phyloP scores from a whole-genome alignment of 2,329 filamentous ascomycete genomes.

The Xylaria multiplex region DNA sequence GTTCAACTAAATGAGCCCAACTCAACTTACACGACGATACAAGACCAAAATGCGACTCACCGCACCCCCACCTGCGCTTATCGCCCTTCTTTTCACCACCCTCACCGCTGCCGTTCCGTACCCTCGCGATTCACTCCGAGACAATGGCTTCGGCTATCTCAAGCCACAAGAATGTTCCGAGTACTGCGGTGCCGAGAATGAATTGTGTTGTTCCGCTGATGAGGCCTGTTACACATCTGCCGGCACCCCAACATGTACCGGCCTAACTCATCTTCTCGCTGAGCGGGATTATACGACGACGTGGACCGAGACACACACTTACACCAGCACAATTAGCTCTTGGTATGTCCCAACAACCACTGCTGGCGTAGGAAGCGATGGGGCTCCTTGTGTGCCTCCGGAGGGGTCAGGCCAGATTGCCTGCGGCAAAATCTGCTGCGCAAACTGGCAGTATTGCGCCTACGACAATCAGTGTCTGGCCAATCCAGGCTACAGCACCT shows the following conservation, averaged over 20 bases:
- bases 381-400: conserved; percentile 60
- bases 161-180: conserved; percentile 60
- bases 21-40: conserved; percentile 31
- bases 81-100: conserved; percentile 55
- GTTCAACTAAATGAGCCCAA: conserved; percentile 18
- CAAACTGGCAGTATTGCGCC: conserved; percentile 74
- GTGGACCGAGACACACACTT: conserved; percentile 69
- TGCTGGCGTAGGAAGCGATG: conserved; percentile 48
- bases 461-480: conserved; percentile 66
- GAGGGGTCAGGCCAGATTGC: conserved; percentile 64
- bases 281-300: conserved; percentile 61
- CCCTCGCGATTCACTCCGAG: conserved; percentile 61
- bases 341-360: conserved; percentile 58
- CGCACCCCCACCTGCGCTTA: conserved; percentile 43
- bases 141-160: conserved; percentile 61
- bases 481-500: conserved; percentile 59
- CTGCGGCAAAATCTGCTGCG: conserved; percentile 78
- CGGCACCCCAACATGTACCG: conserved; percentile 61
- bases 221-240: conserved; percentile 63
- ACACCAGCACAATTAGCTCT: conserved; percentile 68
- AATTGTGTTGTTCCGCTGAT: conserved; percentile 64
- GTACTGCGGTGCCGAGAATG: conserved; percentile 65
- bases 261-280: conserved; percentile 43
- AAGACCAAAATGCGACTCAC: conserved; percentile 51
- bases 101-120: conserved; percentile 58